Conservation (phyloP, 805 yeast species). For the Starmerella bombicola region DNA sequence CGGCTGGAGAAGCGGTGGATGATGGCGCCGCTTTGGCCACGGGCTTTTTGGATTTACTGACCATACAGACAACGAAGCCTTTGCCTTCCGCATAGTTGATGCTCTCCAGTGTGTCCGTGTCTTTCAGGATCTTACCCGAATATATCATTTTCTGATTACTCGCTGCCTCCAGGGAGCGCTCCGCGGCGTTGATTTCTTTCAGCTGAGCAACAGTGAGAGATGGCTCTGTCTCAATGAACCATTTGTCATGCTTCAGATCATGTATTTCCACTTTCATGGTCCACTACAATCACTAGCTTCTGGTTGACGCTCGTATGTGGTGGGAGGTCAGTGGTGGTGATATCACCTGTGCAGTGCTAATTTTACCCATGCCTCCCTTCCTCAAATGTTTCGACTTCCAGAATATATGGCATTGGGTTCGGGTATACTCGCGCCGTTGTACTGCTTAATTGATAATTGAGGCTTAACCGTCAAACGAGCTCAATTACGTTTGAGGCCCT, state of each 20-base stretch:
- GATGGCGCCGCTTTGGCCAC: slow-evolving; percentile 18
- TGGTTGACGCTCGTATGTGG: too few relatives aligned
- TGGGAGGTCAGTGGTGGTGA: too few relatives aligned
- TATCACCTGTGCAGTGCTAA: too few relatives aligned
- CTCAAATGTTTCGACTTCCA: too few relatives aligned
- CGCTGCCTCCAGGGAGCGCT: slow-evolving; percentile 50
- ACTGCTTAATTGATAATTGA: too few relatives aligned
- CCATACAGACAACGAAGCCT: slow-evolving; percentile 88
- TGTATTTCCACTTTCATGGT: slow-evolving; percentile 69
- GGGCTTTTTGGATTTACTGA: slow-evolving; percentile 37
- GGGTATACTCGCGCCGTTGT: too few relatives aligned
- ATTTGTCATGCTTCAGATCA: slow-evolving; percentile 84
- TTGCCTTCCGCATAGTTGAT: slow-evolving; percentile 67
- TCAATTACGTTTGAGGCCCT: too few relatives aligned
- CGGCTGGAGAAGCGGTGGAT: slow-evolving; percentile 22
- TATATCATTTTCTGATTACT: slow-evolving; percentile 77
- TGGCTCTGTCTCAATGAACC: slow-evolving; percentile 64
- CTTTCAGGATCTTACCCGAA: slow-evolving; percentile 82
- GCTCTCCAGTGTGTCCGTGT: slow-evolving; percentile 58
- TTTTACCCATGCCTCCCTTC: too few relatives aligned
- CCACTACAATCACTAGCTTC: too few relatives aligned
- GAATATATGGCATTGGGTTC: too few relatives aligned
- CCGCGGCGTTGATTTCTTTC: slow-evolving; percentile 58
- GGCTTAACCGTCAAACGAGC: too few relatives aligned
- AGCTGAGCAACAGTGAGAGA: slow-evolving; percentile 55